Base-by-base conservation (phyloP, 495 filamentous ascomycete species). In the Saxispiralis lemnorum region DNA sequence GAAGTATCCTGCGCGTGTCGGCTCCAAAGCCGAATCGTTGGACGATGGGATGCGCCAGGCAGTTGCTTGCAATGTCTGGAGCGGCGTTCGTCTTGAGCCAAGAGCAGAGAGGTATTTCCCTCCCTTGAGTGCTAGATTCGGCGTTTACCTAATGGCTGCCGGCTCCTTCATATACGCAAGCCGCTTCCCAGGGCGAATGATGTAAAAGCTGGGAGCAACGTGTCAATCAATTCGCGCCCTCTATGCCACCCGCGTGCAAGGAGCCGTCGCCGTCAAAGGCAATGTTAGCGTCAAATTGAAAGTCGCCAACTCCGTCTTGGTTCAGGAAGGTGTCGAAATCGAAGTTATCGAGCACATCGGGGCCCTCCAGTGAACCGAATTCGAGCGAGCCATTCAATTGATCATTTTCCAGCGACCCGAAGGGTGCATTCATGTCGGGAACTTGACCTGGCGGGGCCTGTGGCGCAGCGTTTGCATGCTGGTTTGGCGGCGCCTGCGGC, bases 261-360 rank as follows among this genome's bases (percentile, higher is more conserved):
- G 16, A 35, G 6, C 24, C 24, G 24, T 9, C 35, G 20, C 28
- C 46, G 43, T 39, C 52, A 31, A 55, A 55, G 14, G 41, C 37
- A 16, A 46, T 40, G 21, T 43, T 38, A 4, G 64, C 60, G 43
- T 73, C 67, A 44, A 78, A 78, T 15, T 64, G 67, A 42, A 75
- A 69, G 28, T 61, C 62, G 31, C 62, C 60, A 12, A 57, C 61
- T 18, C 64, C 64, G 43, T 70, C 68, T 46, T 76, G 75, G 48
- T 76, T 76, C 6, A 96, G 65, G 72, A 95, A 96, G 0, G 82
- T 84, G 60, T 96, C 88, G 59, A 96, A 96, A 60, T 96, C 88
- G 51, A 96, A 96, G 52, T 82, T 81, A 55, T 84, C 79, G 38
- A 96, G 65, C n/a, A 92, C 78, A 57, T 87, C 71, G 28, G 16